A percentile compares a stretch with the other conserved stretches of the same genome.
phyloP scores from a whole-genome alignment of 352 stramenopile species.

The Phytophthora hibernalis region DNA sequence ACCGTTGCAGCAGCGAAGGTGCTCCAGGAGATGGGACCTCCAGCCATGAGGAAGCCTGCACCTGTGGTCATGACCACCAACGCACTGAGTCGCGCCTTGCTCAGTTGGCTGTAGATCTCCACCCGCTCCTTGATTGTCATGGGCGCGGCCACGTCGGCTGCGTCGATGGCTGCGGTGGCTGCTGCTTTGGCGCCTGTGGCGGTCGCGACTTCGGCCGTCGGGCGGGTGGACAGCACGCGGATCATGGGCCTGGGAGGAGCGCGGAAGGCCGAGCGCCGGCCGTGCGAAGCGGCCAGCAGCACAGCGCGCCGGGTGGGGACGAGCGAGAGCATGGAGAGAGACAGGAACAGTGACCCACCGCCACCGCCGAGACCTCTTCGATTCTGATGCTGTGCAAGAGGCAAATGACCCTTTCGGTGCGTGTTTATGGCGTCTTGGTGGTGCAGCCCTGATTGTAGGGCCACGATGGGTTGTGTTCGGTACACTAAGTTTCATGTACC shows the following conservation, averaged over 20 bases:
- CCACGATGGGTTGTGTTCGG: slow-evolving; percentile 14
- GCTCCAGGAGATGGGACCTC: slow-evolving; percentile 91
- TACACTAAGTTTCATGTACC: slow-evolving; percentile 13
- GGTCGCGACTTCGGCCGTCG: slow-evolving; percentile 52
- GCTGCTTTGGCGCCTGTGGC: slow-evolving; percentile 40
- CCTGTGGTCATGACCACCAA: slow-evolving; percentile 97
- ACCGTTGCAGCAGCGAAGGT: slow-evolving; percentile 91
- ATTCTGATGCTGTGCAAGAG: slow-evolving; percentile 25
- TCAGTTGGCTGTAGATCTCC: slow-evolving; percentile 91
- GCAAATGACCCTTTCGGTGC: slow-evolving; percentile 3
- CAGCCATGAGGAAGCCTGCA: slow-evolving; percentile 96
- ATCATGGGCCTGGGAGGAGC: slow-evolving; percentile 40
- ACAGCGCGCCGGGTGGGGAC: slow-evolving; percentile 14
- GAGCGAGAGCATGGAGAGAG: slow-evolving; percentile 39
- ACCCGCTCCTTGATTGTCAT: slow-evolving; percentile 71
- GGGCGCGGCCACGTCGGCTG: slow-evolving; percentile 11
- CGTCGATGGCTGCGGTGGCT: slow-evolving; percentile 33
- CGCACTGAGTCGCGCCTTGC: slow-evolving; percentile 94
- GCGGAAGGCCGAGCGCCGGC: slow-evolving; percentile 15
- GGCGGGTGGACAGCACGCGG: slow-evolving; percentile 69
- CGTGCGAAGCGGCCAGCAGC: slow-evolving; percentile 18
- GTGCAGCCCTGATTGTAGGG: slow-evolving; percentile 28
- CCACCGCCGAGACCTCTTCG: slow-evolving; percentile 42
- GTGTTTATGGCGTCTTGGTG: slow-evolving; percentile 34
- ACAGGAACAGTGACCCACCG: slow-evolving; percentile 36